Conservation (phyloP, 208 protist species). For the Wallacemonas collosoma region DNA sequence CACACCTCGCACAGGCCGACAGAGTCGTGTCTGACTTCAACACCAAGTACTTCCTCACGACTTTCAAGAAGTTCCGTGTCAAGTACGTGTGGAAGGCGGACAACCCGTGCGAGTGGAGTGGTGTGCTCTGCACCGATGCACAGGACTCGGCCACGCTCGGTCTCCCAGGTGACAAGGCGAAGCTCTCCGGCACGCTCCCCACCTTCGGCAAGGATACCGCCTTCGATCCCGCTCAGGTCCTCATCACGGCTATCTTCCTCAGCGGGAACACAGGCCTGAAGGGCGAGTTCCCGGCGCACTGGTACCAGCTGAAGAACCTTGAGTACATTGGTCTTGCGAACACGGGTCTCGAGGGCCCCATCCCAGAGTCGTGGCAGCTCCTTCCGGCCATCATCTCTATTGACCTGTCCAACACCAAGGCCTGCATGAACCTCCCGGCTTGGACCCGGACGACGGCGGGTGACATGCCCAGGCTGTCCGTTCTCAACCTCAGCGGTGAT, state of each 20-base stretch:
- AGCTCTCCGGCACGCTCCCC: constrained; percentile 31
- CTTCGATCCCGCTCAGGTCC: constrained; percentile 27
- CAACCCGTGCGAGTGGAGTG: constrained; percentile 44
- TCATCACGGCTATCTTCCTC: constrained; percentile 33
- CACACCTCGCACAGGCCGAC: constrained; percentile 5
- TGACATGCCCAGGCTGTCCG: constrained; percentile 21
- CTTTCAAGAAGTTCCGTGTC: constrained; percentile 24
- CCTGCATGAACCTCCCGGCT: constrained; percentile 38
- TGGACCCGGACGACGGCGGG: constrained; percentile 18
- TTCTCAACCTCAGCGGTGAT: constrained; percentile 30
- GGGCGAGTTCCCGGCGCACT: constrained; percentile 33
- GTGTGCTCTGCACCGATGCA: constrained; percentile 35
- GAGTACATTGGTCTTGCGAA: constrained; percentile 29
- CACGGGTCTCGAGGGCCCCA: constrained; percentile 31
- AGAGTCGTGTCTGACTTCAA: constrained; percentile 19
- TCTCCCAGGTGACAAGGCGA: constrained; percentile 19
- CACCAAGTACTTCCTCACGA: constrained; percentile 36
- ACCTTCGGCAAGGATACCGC: constrained; percentile 12
- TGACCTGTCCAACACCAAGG: constrained; percentile 38
- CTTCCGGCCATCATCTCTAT: constrained; percentile 26
- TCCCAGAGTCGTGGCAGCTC: constrained; percentile 40
- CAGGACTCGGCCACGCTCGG: constrained; percentile 26
- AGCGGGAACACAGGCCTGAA: constrained; percentile 25
- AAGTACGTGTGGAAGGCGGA: constrained; percentile 42
- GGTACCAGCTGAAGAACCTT: constrained; percentile 26